phyloP scores from a whole-genome alignment of 768 basidiomycete species.

The Psilocybe subaeruginosa region DNA sequence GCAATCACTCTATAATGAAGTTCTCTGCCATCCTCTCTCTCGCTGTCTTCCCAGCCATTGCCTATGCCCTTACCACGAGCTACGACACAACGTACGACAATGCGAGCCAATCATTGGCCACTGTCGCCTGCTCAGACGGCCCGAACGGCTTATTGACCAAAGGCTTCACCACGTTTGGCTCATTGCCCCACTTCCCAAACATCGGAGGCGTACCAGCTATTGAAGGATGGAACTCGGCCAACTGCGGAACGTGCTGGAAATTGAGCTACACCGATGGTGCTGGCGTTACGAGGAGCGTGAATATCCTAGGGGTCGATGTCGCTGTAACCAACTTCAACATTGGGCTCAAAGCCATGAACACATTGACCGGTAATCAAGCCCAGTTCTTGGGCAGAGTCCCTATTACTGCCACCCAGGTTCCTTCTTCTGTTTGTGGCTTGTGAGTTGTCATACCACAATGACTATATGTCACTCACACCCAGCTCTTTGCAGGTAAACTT shows the following conservation, averaged over 20 bases:
- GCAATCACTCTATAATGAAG: constrained; percentile 32
- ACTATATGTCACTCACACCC: not conserved
- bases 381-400: constrained; percentile 48
- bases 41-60: constrained; percentile 25
- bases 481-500: not conserved
- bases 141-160: constrained; percentile 50
- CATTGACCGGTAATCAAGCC: constrained; percentile 50
- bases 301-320: constrained; percentile 55
- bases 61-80: constrained; percentile 31
- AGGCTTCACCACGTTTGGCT: constrained; percentile 50
- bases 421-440: constrained; percentile 54
- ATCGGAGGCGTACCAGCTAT: constrained; percentile 61
- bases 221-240: constrained; percentile 50
- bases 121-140: constrained; percentile 53
- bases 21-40: constrained; percentile 22
- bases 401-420: constrained; percentile 46
- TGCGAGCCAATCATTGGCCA: constrained; percentile 35
- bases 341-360: constrained; percentile 54
- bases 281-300: constrained; percentile 39
- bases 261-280: constrained; percentile 45
- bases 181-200: constrained; percentile 59
- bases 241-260: constrained; percentile 66
- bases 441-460: not conserved
- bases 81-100: constrained; percentile 59
- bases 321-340: constrained; percentile 50